These are phyloP conservation scores for Rhododendron vialii DNA, from an alignment of 148 eudicot genomes.

Conservation along the genomic window DNA sequence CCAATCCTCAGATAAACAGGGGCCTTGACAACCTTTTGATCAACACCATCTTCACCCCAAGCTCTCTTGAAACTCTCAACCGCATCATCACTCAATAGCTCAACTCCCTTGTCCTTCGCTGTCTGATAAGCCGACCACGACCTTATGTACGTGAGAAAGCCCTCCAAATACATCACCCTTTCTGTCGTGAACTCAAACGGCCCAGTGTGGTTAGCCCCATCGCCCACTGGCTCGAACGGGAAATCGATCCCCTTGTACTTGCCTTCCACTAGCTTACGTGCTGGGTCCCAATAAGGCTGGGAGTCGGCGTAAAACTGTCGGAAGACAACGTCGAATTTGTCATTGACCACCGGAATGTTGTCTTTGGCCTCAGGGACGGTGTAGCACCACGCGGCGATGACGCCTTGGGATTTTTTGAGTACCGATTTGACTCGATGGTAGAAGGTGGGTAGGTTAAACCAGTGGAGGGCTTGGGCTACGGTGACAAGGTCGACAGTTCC, in stretches of 20 bases:
- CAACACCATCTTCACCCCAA: constrained; percentile 52
- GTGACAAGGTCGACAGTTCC: constrained; percentile 62
- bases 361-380: constrained; percentile 39
- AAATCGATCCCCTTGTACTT: constrained; percentile 45
- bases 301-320: constrained; percentile 29
- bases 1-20: constrained; percentile 75
- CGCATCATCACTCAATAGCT: constrained; percentile 49
- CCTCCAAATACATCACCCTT: constrained; percentile 56
- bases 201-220: constrained; percentile 58
- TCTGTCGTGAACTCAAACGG: constrained; percentile 58
- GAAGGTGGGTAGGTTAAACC: constrained; percentile 68
- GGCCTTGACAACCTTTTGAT: constrained; percentile 39
- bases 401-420: constrained; percentile 67
- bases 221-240: constrained; percentile 64
- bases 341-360: constrained; percentile 10
- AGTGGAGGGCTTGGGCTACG: constrained; percentile 75
- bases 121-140: constrained; percentile 80
- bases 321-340: constrained; percentile 40
- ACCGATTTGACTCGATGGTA: constrained; percentile 46
- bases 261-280: constrained; percentile 41
- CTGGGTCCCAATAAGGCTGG: constrained; percentile 42
- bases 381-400: constrained; percentile 87
- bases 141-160: constrained; percentile 40
- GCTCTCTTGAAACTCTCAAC: constrained; percentile 50
- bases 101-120: constrained; percentile 71